Base-by-base conservation (phyloP, 257 asterid species). In the Parsonsia alboflavescens region DNA sequence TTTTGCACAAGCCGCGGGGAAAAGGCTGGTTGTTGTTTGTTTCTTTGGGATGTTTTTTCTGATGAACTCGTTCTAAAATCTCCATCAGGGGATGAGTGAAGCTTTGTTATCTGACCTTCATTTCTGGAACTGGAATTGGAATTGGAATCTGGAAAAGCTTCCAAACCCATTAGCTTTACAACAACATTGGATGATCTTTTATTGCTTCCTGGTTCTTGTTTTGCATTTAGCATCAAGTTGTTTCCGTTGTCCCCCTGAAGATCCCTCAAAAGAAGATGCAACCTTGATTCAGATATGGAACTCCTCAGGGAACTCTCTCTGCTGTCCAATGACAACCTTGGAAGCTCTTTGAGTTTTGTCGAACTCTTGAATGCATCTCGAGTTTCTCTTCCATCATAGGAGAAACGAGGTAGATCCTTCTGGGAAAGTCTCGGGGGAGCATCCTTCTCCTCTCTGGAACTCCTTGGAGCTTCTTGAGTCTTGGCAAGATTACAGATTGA, bases 161-260 rank as follows among this genome's bases (percentile, higher is more conserved):
- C 96, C 89, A 95, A 82, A 10, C 99, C 99, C 99, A 95, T 95
- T 36, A 95, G 88, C 93, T 88, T 95, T 33, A 94, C 96, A 17
- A 95, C 89, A 6, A 95, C 80, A 71, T 84, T 85, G 24, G 99
- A 89, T 52, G 91, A 72, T 74, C 88, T 81, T 67, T 78, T 82
- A 22, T 89, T 86, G 76, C 85, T 79, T 74, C 82, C 90, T 9
- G 86, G 82, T 45, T 86, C 96, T 74, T 82, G 85, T 46, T 75
- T 73, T 65, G 61, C 36, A 45, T 71, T 77, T 54, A 73, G 59
- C 66, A 59, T 30, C 59, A 72, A 78, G 76, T 71, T 69, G 76
- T 66, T 78, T 58, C 78, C 86, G 44, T 76, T 79, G 62, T 77
- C 88, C 80, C 78, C 70, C 19, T 69, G 77, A 36, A 71, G 77